Base-by-base conservation (phyloP, 306 rosid genomes). In the Amphicarpaea edgeworthii region DNA sequence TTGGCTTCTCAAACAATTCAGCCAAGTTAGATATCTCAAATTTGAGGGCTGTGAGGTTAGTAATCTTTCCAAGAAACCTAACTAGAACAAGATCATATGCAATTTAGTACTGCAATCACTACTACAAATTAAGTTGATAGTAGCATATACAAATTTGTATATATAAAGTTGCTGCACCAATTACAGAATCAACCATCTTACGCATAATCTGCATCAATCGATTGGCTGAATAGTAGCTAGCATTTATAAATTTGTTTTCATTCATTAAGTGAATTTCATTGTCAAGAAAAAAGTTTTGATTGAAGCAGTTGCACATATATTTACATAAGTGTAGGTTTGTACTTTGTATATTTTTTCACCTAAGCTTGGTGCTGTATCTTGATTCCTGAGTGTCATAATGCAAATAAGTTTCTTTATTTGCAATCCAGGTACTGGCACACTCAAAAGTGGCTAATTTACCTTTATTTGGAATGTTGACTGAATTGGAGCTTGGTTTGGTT, bases 1-100 rank as follows among this genome's bases (percentile, higher is more conserved):
- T 46, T 1, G 0, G 10, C 62, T 62, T 7, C 73, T 76, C 57
- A 5, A 58, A 16, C 57, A 73, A 58, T 58, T 72, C 55, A 73
- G 26, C 1, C 70, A 59, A 45, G 41, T 76, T 41, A 21, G 10
- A 12, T 37, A 3, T 50, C 28, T 76, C 30, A 49, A 50, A 21
- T 11, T 50, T 20, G 28, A n/a, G 8, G 47, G 24, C 3, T 5
- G 21, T 0, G 8, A 32, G 79, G 72, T 75, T 47, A 11, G 38
- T 9, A 20, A 20, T 50, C 28, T 2, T 16, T 42, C 10, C 47
- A 3, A 3, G 2, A 16, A 3, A 51, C 32, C 5, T 41, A 0
- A 11, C 1, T 59, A 30, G 15, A 38, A 34, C n/a, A n/a, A 16
- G 16, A 16, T 5, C 12, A 41, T 34, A 34, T 1, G 26, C 26